Evolutionary conservation across 176 grass and related monocot genomes (phyloP), one percentile per base, ranked within the genome.

Genomic region (Poa annua): DNA sequence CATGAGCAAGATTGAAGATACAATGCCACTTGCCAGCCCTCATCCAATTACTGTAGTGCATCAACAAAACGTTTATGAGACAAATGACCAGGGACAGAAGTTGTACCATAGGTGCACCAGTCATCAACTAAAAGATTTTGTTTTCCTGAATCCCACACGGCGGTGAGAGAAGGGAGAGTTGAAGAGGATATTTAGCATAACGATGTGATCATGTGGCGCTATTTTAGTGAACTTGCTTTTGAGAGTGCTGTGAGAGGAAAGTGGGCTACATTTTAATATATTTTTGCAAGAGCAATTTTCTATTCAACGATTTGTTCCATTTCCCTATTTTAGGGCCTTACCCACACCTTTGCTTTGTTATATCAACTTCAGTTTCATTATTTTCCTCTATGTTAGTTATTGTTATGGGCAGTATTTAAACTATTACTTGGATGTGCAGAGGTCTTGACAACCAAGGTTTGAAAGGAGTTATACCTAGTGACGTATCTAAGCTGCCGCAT

Each of bases 401-500:
- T 77, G 74, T 80, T 79, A 32, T 49, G 32, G n/a, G 16, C 65
- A 75, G 21, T 60, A 41, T 72, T 50, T 83, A 60, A 86, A 39
- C 32, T 87, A 63, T 34, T 39, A 1, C 36, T 71, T 80, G 76
- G 85, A 82, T 85, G 22, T 89, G 78, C 86, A 99, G 96, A 75
- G 96, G 93, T 77, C 93, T 99, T 52, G 93, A 99, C 71, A 94
- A 96, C 89, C 96, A 99, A 85, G 96, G 96, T 72, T 88, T 99
- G 75, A 88, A 56, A 65, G 96, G 96, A 63, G 75, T 94, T 72
- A 88, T 99, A 87, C 89, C 91, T 33, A 72, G 83, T 55, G 96
- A 94, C 21, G 85, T 96, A 81, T 88, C 87, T 71, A 86, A 96
- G 80, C 78, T 99, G 63, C 85, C 85, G 75, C 85, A 99, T 87